Conservation (phyloP, 805 yeast genomes). For the Myxozyma sirexii region DNA sequence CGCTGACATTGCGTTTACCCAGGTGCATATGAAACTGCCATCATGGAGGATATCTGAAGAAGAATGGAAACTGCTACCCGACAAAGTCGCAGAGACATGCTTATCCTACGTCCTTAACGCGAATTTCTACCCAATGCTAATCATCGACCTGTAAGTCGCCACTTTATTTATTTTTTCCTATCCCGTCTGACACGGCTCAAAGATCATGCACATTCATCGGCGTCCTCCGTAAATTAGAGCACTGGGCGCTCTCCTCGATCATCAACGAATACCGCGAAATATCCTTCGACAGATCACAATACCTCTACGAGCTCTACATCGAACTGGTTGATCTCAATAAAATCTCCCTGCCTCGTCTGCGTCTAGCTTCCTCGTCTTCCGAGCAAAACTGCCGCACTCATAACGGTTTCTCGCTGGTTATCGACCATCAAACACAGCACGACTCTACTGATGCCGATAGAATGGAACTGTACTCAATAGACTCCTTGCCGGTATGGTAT, state of each 20-base stretch:
- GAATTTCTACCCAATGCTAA: slow-evolving; percentile 64
- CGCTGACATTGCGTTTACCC: neutral
- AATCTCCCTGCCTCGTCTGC: slow-evolving; percentile 8
- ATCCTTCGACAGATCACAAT: slow-evolving; percentile 71
- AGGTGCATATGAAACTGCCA: slow-evolving; percentile 29
- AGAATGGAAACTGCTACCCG: slow-evolving; percentile 78
- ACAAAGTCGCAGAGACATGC: slow-evolving; percentile 63
- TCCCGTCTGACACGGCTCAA: neutral
- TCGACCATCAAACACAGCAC: too few relatives aligned
- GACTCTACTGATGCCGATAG: too few relatives aligned
- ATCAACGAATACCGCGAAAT: slow-evolving; percentile 82
- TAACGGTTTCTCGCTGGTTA: neutral
- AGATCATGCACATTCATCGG: slow-evolving; percentile 75
- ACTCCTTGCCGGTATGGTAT: slow-evolving; percentile 27
- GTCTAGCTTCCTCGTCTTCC: slow-evolving; percentile 33
- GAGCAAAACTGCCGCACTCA: neutral
- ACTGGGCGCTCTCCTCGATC: slow-evolving; percentile 85
- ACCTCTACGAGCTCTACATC: slow-evolving; percentile 77
- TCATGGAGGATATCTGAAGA: slow-evolving; percentile 42
- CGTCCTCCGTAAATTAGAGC: slow-evolving; percentile 75
- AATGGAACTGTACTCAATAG: neutral
- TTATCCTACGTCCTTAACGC: slow-evolving; percentile 66
- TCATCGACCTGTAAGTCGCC: slow-evolving; percentile 62
- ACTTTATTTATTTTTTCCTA: neutral
- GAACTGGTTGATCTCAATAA: slow-evolving; percentile 61